Percentiles rank a stretch among this genome's conserved stretches.
Evolutionary conservation across 73 alveolate species (phyloP).

Genomic region (Paramecium sexaurelia): DNA sequence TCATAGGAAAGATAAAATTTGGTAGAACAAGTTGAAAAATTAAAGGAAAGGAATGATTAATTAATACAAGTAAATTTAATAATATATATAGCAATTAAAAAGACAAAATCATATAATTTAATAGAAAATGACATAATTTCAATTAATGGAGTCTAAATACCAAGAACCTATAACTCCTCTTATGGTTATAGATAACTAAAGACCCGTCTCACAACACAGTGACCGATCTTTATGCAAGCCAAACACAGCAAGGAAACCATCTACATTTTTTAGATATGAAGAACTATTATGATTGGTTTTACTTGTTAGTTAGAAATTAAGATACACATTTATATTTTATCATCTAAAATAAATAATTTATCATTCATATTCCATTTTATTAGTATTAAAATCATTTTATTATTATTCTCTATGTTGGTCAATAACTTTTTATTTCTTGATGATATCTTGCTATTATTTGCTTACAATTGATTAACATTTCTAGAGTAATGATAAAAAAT

Average conservation of each 20-base stretch:
- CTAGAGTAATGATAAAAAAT: background rate
- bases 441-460: constrained; percentile 53
- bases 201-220: constrained; percentile 8
- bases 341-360: background rate
- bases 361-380: constrained; percentile 2
- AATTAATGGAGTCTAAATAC: background rate
- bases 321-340: background rate
- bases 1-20: background rate
- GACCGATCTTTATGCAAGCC: background rate
- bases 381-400: background rate
- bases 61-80: background rate
- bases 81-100: background rate
- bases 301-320: background rate
- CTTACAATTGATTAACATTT: constrained; percentile 1
- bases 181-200: background rate
- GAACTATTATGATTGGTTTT: background rate
- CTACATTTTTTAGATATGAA: constrained; percentile 37
- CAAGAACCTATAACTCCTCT: background rate
- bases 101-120: background rate
- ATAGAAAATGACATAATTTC: background rate
- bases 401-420: background rate
- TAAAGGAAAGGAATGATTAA: background rate
- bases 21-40: background rate
- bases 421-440: background rate
- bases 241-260: constrained; percentile 34